phyloP scores from a whole-genome alignment of 73 alveolate genomes.

The Vitrella brassicaformis region DNA sequence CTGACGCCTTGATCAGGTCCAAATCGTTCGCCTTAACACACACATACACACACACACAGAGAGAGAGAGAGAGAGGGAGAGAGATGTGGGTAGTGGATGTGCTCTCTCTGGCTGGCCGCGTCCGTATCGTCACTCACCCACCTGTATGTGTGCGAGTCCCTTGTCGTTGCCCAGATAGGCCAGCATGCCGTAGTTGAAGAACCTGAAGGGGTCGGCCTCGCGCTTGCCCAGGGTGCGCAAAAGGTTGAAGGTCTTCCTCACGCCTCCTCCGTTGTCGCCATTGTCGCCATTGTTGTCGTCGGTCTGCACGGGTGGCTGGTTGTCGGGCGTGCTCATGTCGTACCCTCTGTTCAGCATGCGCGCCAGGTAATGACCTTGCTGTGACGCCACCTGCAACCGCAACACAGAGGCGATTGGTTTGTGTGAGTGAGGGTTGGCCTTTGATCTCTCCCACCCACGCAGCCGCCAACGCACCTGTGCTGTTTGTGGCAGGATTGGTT shows the following conservation, averaged over 20 bases:
- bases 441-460: not conserved
- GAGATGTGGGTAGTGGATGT: not conserved
- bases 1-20: conserved; percentile 4
- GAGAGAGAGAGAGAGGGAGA: not conserved
- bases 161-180: not conserved
- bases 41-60: not conserved
- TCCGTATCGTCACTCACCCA: not conserved
- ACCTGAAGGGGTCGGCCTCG: not conserved
- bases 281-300: not conserved
- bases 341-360: not conserved
- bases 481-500: not conserved
- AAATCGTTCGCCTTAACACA: conserved; percentile 10
- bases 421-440: not conserved
- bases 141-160: not conserved
- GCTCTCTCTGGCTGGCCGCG: not conserved
- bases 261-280: not conserved
- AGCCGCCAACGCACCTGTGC: not conserved
- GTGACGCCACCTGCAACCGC: not conserved
- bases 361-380: not conserved
- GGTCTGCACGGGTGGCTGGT: not conserved
- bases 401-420: not conserved
- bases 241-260: not conserved
- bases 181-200: not conserved
- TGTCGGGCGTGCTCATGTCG: not conserved
- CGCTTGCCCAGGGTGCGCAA: not conserved